Percentiles rank a stretch among this genome's conserved stretches.
These are phyloP conservation scores for Pythium grandisporangium DNA, from an alignment of 352 stramenopile species.

Conservation along the genomic window DNA sequence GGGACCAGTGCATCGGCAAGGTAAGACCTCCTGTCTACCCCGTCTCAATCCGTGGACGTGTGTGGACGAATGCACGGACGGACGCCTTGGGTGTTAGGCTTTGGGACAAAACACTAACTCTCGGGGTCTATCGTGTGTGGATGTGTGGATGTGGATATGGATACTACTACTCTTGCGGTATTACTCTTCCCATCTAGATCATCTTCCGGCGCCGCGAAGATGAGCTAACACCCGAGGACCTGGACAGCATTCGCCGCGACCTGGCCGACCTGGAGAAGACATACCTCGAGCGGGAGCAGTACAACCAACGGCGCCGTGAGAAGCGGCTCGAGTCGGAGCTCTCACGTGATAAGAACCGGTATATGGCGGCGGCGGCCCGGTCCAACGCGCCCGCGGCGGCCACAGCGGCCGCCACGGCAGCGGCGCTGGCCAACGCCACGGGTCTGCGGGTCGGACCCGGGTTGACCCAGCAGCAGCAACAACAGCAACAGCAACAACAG, in stretches of 20 bases:
- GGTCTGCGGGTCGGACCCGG: too few relatives aligned
- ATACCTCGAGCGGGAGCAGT: slow-evolving; percentile 94
- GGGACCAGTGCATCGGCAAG: slow-evolving; percentile 97
- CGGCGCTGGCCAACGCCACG: slow-evolving; percentile 4
- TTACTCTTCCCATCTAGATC: too few relatives aligned
- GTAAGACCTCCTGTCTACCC: slow-evolving; percentile 20
- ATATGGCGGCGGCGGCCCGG: slow-evolving; percentile 15
- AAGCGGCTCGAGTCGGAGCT: slow-evolving; percentile 80
- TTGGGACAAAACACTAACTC: too few relatives aligned
- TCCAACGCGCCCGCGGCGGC: slow-evolving; percentile 1
- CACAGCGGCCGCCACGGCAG: slow-evolving; percentile 3
- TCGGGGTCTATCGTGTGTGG: background rate
- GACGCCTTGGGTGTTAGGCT: too few relatives aligned
- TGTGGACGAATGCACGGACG: too few relatives aligned
- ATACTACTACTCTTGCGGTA: too few relatives aligned
- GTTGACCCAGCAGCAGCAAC: slow-evolving; percentile 6
- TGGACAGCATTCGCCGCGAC: slow-evolving; percentile 68
- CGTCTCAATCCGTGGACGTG: too few relatives aligned
- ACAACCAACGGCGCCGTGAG: slow-evolving; percentile 88
- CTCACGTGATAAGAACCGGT: slow-evolving; percentile 60
- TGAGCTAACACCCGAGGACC: slow-evolving; percentile 68
- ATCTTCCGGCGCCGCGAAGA: slow-evolving; percentile 69
- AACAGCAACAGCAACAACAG: slow-evolving; percentile 15
- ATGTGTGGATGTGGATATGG: slow-evolving; percentile 1
- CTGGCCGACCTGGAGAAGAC: slow-evolving; percentile 90